Conservation (phyloP, 1,284 basidiomycete species). For the Malassezia pachydermatis region DNA sequence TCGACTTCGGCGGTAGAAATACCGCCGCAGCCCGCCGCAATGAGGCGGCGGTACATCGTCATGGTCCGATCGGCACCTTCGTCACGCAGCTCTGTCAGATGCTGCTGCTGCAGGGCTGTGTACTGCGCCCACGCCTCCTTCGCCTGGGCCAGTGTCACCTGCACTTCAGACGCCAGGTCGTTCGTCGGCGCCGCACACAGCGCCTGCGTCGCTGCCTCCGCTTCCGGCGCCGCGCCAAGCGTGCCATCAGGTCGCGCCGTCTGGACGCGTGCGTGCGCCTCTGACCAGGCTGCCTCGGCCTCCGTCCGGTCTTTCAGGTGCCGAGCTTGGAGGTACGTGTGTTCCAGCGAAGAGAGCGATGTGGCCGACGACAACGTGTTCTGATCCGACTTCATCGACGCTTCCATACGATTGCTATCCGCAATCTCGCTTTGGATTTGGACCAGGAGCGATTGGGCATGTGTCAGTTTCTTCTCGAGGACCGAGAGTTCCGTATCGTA, state of each 20-base stretch:
- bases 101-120: slow-evolving; percentile 24
- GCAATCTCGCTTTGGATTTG: slow-evolving; percentile 86
- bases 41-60: slow-evolving; percentile 43
- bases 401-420: slow-evolving; percentile 69
- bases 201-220: background rate
- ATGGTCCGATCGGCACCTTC: slow-evolving; percentile 41
- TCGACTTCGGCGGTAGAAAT: slow-evolving; percentile 44
- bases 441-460: slow-evolving; percentile 74
- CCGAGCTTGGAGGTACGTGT: slow-evolving; percentile 63
- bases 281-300: slow-evolving; percentile 29
- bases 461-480: slow-evolving; percentile 80
- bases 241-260: slow-evolving; percentile 25
- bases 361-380: slow-evolving; percentile 62
- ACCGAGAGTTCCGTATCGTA: slow-evolving; percentile 86
- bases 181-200: background rate
- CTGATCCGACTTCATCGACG: slow-evolving; percentile 55
- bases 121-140: slow-evolving; percentile 25
- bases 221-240: slow-evolving; percentile 10
- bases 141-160: slow-evolving; percentile 23
- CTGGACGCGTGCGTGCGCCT: slow-evolving; percentile 26
- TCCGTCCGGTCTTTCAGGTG: slow-evolving; percentile 59
- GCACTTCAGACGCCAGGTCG: slow-evolving; percentile 17
- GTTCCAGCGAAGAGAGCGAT: slow-evolving; percentile 59
- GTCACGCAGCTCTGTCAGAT: slow-evolving; percentile 4
- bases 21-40: slow-evolving; percentile 42